Percentiles rank a stretch among this genome's conserved stretches.
Evolutionary conservation across 495 filamentous ascomycete genomes (phyloP).

Genomic region (Hypoxylon fuscum): DNA sequence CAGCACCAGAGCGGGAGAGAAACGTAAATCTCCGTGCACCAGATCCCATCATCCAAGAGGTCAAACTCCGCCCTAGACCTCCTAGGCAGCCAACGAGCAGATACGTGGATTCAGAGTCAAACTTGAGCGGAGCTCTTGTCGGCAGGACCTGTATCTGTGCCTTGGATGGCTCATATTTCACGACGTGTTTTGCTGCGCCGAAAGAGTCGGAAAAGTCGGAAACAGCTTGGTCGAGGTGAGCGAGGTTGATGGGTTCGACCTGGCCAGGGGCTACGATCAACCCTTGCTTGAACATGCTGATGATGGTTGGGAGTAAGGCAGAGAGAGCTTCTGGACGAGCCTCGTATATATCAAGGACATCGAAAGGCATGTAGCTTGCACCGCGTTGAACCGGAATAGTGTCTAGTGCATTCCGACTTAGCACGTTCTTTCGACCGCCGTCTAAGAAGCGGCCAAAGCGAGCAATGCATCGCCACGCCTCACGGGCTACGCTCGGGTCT

Average conservation of each 20-base stretch:
- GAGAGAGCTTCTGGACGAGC: slow-evolving; percentile 9
- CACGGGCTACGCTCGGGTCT: slow-evolving; percentile 22
- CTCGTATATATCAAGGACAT: slow-evolving; percentile 32
- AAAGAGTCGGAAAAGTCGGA: slow-evolving; percentile 26
- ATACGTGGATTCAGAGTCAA: slow-evolving; percentile 51
- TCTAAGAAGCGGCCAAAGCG: slow-evolving; percentile 64
- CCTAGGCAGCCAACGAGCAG: slow-evolving; percentile 64
- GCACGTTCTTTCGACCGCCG: slow-evolving; percentile 57
- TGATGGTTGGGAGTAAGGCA: slow-evolving; percentile 5
- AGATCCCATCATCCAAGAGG: slow-evolving; percentile 56
- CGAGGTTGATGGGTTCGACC: slow-evolving; percentile 13
- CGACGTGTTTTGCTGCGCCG: slow-evolving; percentile 10
- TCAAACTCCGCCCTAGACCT: slow-evolving; percentile 63
- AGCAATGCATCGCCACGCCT: slow-evolving; percentile 51
- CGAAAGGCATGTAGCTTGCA: slow-evolving; percentile 33
- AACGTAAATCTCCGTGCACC: slow-evolving; percentile 62
- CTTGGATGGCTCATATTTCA: slow-evolving; percentile 40
- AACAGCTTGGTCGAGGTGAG: slow-evolving; percentile 20
- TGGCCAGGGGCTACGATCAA: slow-evolving; percentile 5
- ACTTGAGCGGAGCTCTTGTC: slow-evolving; percentile 12
- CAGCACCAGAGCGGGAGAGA: slow-evolving; percentile 57
- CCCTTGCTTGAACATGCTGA: slow-evolving; percentile 4
- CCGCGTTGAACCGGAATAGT: slow-evolving; percentile 27
- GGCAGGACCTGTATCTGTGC: slow-evolving; percentile 58
- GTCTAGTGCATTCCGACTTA: slow-evolving; percentile 23